Conservation (phyloP, 176 grass and related monocot genomes). For the Tillandsia fasciculata region DNA sequence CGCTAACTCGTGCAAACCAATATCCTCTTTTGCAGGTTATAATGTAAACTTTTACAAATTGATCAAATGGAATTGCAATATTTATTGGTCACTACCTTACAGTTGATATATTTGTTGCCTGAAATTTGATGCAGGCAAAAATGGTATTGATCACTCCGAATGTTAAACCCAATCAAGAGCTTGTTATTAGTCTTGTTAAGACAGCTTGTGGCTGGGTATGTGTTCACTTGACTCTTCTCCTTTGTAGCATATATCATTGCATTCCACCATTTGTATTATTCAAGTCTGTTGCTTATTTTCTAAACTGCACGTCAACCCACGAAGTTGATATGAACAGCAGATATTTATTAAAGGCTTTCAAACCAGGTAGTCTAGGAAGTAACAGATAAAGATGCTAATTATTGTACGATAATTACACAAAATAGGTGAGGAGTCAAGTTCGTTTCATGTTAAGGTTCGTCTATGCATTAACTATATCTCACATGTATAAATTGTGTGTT, state of each 20-base stretch:
- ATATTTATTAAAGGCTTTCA: not conserved
- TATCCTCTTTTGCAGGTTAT: conserved; percentile 65
- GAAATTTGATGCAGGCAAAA: conserved; percentile 47
- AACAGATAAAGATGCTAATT: too few relatives aligned
- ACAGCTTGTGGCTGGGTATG: conserved; percentile 62
- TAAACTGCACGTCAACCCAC: not conserved
- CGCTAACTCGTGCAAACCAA: conserved; percentile 45
- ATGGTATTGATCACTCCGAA: conserved; percentile 58
- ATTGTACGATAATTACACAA: too few relatives aligned
- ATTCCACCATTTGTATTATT: not conserved
- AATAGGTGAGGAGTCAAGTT: too few relatives aligned
- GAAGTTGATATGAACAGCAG: not conserved
- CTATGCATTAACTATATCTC: not conserved
- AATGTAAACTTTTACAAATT: conserved; percentile 12
- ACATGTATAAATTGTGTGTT: not conserved
- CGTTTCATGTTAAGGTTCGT: too few relatives aligned
- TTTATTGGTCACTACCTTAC: not conserved
- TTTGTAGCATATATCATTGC: not conserved
- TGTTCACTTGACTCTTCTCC: conserved; percentile 8
- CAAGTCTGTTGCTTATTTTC: conserved; percentile 8
- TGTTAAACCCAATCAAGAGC: conserved; percentile 60
- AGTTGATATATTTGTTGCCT: not conserved
- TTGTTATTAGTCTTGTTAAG: conserved; percentile 59
- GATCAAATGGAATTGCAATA: conserved; percentile 6
- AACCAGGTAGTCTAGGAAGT: not conserved